Conservation (phyloP, 129 eudicot species). For the Erigeron canadensis region DNA sequence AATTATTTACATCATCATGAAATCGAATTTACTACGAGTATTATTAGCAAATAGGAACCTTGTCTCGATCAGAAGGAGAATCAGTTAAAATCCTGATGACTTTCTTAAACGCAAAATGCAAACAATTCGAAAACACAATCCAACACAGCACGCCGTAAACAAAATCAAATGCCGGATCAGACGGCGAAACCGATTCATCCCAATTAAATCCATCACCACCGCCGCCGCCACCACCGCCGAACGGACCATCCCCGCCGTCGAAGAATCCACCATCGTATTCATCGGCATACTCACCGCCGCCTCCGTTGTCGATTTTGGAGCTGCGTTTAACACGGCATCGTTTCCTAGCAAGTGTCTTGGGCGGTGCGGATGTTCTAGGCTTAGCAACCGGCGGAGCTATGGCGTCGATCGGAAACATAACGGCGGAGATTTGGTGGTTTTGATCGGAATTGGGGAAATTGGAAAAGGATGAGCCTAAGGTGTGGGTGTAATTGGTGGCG, state of each 20-base stretch:
- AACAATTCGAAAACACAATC: slow-evolving; percentile 42
- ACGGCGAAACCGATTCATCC: slow-evolving; percentile 37
- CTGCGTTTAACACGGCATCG: slow-evolving; percentile 37
- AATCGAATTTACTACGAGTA: slow-evolving; percentile 13
- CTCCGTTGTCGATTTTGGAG: slow-evolving; percentile 25
- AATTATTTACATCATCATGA: slow-evolving; percentile 26
- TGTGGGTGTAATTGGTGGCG: slow-evolving; percentile 33
- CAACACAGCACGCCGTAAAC: slow-evolving; percentile 40
- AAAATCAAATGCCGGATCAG: slow-evolving; percentile 52
- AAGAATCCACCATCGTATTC: slow-evolving; percentile 28
- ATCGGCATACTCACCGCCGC: slow-evolving; percentile 21
- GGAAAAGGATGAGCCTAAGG: slow-evolving; percentile 11
- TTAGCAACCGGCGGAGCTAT: slow-evolving; percentile 35
- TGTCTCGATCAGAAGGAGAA: slow-evolving; percentile 27
- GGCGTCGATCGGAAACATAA: slow-evolving; percentile 28
- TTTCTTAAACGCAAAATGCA: slow-evolving; percentile 45
- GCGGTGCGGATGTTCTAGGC: slow-evolving; percentile 29
- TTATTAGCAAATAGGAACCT: slow-evolving; percentile 25
- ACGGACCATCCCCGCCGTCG: slow-evolving; percentile 36
- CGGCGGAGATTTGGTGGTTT: slow-evolving; percentile 29
- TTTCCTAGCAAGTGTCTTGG: slow-evolving; percentile 30
- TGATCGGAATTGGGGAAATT: slow-evolving; percentile 38
- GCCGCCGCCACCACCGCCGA: slow-evolving; percentile 33
- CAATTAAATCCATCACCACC: slow-evolving; percentile 27
- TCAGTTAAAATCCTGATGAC: slow-evolving; percentile 31